A percentile compares a stretch with the other conserved stretches of the same genome.
These are phyloP conservation scores for Lentinula aciculospora DNA, from an alignment of 768 basidiomycete species.

Conservation along the genomic window DNA sequence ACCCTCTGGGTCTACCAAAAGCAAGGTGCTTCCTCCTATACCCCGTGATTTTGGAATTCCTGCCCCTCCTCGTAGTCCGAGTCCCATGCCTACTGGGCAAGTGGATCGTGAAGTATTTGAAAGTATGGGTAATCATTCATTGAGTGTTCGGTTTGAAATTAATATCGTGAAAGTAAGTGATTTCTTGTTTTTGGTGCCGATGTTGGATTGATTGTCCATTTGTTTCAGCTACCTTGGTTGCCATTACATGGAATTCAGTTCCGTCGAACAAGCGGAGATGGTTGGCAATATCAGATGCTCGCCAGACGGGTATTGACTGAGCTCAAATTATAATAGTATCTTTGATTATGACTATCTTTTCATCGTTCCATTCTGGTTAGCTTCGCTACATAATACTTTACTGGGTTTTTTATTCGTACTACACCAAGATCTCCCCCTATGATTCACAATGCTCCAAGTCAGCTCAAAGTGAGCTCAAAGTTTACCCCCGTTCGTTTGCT, in stretches of 20 bases:
- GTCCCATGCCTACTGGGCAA: slow-evolving; percentile 60
- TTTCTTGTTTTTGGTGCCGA: background rate
- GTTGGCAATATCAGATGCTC: slow-evolving; percentile 97
- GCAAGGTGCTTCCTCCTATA: slow-evolving; percentile 73
- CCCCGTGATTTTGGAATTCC: slow-evolving; percentile 57
- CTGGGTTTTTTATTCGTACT: slow-evolving; percentile 3
- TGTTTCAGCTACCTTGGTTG: slow-evolving; percentile 77
- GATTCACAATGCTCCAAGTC: background rate
- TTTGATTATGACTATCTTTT: background rate
- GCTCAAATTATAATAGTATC: slow-evolving; percentile 62
- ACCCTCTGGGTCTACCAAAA: slow-evolving; percentile 34
- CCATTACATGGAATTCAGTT: slow-evolving; percentile 96
- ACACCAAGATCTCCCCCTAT: background rate
- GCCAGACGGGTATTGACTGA: slow-evolving; percentile 84
- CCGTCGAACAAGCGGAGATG: slow-evolving; percentile 82
- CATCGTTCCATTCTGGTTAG: background rate
- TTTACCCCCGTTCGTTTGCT: background rate
- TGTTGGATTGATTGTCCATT: background rate
- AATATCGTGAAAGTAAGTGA: slow-evolving; percentile 88
- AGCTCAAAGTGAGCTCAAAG: slow-evolving; percentile 1
- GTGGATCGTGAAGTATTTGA: slow-evolving; percentile 68
- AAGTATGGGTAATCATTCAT: slow-evolving; percentile 63
- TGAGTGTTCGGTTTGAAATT: slow-evolving; percentile 94
- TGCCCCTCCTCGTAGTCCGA: slow-evolving; percentile 36
- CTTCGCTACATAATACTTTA: background rate